These are phyloP conservation scores for Podaxis carcinomalis DNA, from an alignment of 768 basidiomycete genomes.

Conservation along the genomic window DNA sequence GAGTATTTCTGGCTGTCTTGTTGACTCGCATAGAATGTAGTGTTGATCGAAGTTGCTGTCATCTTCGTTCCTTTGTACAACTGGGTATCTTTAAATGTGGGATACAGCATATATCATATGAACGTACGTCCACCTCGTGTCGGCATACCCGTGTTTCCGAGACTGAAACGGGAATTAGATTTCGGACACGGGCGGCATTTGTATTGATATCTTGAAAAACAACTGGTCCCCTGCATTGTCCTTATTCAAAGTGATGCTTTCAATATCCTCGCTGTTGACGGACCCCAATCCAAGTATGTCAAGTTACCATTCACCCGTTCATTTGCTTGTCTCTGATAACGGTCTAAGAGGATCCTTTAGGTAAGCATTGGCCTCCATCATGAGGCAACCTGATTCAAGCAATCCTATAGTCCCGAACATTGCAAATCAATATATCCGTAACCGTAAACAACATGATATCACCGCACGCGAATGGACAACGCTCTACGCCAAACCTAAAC, in stretches of 20 bases:
- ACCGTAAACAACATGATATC: conserved; percentile 67
- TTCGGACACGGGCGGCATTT: conserved; percentile 72
- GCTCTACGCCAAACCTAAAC: conserved; percentile 54
- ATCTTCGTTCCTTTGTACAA: not conserved
- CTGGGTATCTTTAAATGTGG: not conserved
- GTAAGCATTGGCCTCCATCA: conserved; percentile 27
- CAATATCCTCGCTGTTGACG: conserved; percentile 86
- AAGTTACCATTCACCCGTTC: not conserved
- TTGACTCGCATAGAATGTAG: not conserved
- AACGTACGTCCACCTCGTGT: conserved; percentile 40
- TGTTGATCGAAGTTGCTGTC: not conserved
- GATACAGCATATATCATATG: conserved; percentile 82
- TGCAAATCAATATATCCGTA: conserved; percentile 62
- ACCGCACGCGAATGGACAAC: conserved; percentile 79
- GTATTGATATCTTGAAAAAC: conserved; percentile 88
- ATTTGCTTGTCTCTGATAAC: not conserved
- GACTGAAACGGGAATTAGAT: conserved; percentile 34
- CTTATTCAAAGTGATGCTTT: conserved; percentile 91
- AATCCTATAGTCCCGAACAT: conserved; percentile 56
- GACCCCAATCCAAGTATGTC: conserved; percentile 89
- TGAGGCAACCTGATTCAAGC: not conserved
- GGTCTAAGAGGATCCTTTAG: conserved; percentile 63
- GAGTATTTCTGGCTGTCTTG: conserved; percentile 14
- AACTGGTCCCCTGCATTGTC: conserved; percentile 95
- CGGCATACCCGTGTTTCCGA: not conserved